A percentile compares a stretch with the other conserved stretches of the same genome.
Conservation (phyloP, 345 rosid species). For the Euphorbia peplus region DNA sequence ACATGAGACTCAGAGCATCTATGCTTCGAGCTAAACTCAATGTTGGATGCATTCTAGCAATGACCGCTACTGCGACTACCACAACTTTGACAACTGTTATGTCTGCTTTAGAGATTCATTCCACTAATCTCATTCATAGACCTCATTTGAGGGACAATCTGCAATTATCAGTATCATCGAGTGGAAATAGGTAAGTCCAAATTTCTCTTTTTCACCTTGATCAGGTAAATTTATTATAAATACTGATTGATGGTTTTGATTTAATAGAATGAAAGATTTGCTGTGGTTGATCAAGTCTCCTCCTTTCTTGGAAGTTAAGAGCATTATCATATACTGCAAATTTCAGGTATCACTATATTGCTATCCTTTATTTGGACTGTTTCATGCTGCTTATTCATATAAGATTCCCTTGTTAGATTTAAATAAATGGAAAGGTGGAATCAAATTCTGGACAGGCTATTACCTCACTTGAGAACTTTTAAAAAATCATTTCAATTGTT, state of each 20-base stretch:
- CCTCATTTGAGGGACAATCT: conserved; percentile 67
- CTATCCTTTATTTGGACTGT: neutral
- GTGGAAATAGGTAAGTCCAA: conserved; percentile 66
- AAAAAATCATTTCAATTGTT: neutral
- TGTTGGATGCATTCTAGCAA: conserved; percentile 77
- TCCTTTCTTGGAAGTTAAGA: conserved; percentile 56
- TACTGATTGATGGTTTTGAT: conserved; percentile 17
- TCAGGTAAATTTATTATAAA: conserved; percentile 5
- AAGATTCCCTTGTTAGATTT: neutral
- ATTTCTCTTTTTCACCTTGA: conserved; percentile 7
- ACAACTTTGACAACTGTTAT: conserved; percentile 69
- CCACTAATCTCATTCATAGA: conserved; percentile 69
- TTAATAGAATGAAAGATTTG: conserved; percentile 77
- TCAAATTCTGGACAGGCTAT: neutral
- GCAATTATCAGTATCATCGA: conserved; percentile 66
- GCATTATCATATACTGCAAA: conserved; percentile 93
- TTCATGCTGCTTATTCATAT: neutral
- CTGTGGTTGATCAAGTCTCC: conserved; percentile 61
- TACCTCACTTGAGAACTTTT: neutral
- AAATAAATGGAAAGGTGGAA: neutral
- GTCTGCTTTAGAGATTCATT: conserved; percentile 86
- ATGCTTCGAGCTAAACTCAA: conserved; percentile 58
- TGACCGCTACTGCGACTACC: conserved; percentile 93
- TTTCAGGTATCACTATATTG: conserved; percentile 63
- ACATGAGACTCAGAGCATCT: conserved; percentile 92